A percentile compares a stretch with the other conserved stretches of the same genome.
Evolutionary conservation across 495 filamentous ascomycete species (phyloP).

Genomic region (Penicillium lividum): DNA sequence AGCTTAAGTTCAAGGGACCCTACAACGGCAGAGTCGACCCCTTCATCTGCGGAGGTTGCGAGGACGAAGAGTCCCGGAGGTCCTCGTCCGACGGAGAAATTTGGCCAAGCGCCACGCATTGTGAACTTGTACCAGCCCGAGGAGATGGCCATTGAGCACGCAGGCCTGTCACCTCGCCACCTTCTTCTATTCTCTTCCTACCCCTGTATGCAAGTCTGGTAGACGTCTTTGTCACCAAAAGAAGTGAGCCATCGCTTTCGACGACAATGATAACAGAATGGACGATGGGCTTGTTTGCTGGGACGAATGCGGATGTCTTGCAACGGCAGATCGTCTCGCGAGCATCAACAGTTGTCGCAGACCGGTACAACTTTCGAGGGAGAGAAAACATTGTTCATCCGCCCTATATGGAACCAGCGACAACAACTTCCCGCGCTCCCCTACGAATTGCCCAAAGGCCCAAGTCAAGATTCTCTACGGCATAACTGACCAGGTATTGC

Average conservation of each 20-base stretch:
- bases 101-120: not conserved
- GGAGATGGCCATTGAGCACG: not conserved
- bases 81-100: not conserved
- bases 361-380: too few relatives aligned
- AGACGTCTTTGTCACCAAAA: not conserved
- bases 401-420: not conserved
- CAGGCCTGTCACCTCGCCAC: not conserved
- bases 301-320: not conserved
- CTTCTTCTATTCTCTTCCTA: not conserved
- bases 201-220: not conserved
- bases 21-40: not conserved
- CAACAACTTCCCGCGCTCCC: not conserved
- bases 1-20: not conserved
- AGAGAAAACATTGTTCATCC: conserved; percentile 1
- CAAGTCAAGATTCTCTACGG: too few relatives aligned
- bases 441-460: too few relatives aligned
- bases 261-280: conserved; percentile 1
- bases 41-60: not conserved
- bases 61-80: not conserved
- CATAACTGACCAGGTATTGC: too few relatives aligned
- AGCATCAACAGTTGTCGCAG: too few relatives aligned
- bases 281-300: too few relatives aligned
- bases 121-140: too few relatives aligned
- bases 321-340: not conserved
- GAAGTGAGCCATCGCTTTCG: conserved; percentile 6